Base-by-base conservation (phyloP, 345 rosid species). In the Pugionium cornutum region DNA sequence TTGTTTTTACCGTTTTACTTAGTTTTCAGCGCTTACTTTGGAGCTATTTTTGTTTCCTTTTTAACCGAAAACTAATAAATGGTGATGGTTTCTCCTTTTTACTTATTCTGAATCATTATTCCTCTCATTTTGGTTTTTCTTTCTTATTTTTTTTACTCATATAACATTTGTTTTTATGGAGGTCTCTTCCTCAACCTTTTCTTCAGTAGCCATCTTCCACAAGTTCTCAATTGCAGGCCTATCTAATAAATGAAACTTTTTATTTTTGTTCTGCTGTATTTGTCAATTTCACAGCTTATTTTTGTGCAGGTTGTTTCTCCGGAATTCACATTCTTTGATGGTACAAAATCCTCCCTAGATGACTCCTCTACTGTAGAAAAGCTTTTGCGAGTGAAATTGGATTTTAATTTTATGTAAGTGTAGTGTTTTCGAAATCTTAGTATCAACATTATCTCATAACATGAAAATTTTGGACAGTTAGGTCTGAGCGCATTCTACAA, bases 311-410 rank as follows among this genome's bases (percentile, higher is more conserved):
- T 94, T 69, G 84, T 94, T 68, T 80, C 97, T 74, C 87, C 99
- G 1, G 99, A 94, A 80, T 88, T 94, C 72, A 94, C 95, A 6
- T 94, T 94, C 78, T 94, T 81, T 79, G 99, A 94, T 74, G 88
- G 97, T 62, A 84, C 96, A 49, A 94, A 94, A 74, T 88, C 97
- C 51, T 82, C 85, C 68, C 62, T 94, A 62, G 95, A 88, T 66
- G 91, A 88, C 82, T 83, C 89, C 31, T 78, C 86, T 10, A 78
- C 79, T 51, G 85, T 87, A 39, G 99, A 94, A 85, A 90, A 81
- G 87, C 97, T 94, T 80, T 76, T 94, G 45, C 92, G 99, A 44
- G 97, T 92, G 45, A 94, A 86, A 78, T 72, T 90, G 95, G 99
- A 94, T 77, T 77, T 90, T 67, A 90, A 84, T 79, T 94, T 94